These are phyloP conservation scores for Clarireedia homoeocarpa DNA, from an alignment of 2,329 filamentous ascomycete genomes.

Conservation along the genomic window DNA sequence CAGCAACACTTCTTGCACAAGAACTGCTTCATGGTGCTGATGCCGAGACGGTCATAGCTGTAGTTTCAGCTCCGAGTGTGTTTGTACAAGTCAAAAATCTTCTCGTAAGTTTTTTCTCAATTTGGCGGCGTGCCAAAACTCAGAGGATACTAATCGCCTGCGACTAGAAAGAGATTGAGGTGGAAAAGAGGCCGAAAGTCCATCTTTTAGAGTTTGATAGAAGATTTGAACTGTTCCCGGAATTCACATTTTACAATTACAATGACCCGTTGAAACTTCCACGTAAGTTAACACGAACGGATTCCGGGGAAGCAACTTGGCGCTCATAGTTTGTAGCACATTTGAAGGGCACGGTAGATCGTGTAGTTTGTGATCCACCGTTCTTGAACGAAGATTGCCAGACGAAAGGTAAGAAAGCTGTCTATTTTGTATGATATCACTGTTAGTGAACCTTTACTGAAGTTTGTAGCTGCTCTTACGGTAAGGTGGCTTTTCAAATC, in stretches of 20 bases:
- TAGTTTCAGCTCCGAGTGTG: constrained; percentile 68
- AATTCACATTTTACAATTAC: constrained; percentile 71
- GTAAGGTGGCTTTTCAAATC: constrained; percentile 61
- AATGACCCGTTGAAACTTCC: constrained; percentile 59
- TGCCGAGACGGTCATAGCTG: constrained; percentile 51
- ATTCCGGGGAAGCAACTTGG: background rate
- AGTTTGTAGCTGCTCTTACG: constrained; percentile 56
- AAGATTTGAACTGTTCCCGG: constrained; percentile 65
- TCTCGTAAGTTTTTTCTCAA: constrained; percentile 1
- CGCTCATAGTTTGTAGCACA: constrained; percentile 30
- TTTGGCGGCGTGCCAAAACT: too few relatives aligned
- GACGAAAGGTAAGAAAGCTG: constrained; percentile 51
- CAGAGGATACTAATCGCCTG: too few relatives aligned
- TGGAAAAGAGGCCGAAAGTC: constrained; percentile 44
- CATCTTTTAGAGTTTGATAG: constrained; percentile 66
- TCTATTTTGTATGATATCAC: background rate
- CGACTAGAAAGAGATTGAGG: constrained; percentile 20
- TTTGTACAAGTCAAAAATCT: constrained; percentile 71
- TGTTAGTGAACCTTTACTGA: background rate
- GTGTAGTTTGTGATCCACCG: constrained; percentile 69
- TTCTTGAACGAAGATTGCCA: constrained; percentile 77
- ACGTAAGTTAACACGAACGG: constrained; percentile 30
- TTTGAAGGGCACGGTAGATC: constrained; percentile 57
- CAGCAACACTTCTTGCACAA: constrained; percentile 54
- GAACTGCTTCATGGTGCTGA: constrained; percentile 57